A percentile compares a stretch with the other conserved stretches of the same genome.
Conservation (phyloP, 805 yeast species). For the Cyberlindnera bimundalis region DNA sequence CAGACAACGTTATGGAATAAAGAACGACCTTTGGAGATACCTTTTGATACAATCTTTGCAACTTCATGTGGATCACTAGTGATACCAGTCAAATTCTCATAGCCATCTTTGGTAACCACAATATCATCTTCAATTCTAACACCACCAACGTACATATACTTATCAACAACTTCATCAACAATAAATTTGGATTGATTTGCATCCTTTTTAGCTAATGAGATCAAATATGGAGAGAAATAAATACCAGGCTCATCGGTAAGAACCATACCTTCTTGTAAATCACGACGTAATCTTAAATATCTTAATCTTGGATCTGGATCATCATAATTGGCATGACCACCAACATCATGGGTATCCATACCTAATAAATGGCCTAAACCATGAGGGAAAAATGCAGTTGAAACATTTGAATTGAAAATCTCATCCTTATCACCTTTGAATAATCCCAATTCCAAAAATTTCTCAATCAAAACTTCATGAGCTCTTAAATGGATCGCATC, state of each 20-base stretch:
- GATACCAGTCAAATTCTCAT: constrained; percentile 75
- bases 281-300: constrained; percentile 79
- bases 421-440: constrained; percentile 63
- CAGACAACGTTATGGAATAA: constrained; percentile 51
- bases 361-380: constrained; percentile 94
- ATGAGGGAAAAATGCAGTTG: constrained; percentile 87
- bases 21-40: constrained; percentile 55
- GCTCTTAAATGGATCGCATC: constrained; percentile 79
- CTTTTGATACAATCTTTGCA: constrained; percentile 67
- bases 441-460: constrained; percentile 70
- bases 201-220: constrained; percentile 58
- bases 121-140: constrained; percentile 95
- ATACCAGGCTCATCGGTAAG: constrained; percentile 95
- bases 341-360: constrained; percentile 95
- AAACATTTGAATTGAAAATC: constrained; percentile 63
- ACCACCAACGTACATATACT: constrained; percentile 91
- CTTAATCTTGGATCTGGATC: constrained; percentile 76
- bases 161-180: constrained; percentile 60
- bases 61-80: constrained; percentile 87
- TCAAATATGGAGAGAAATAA: constrained; percentile 81
- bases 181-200: constrained; percentile 39
- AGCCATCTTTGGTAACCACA: constrained; percentile 70
- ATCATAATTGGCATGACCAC: constrained; percentile 79
- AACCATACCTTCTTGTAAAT: constrained; percentile 71
- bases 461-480: constrained; percentile 71